Base-by-base conservation (phyloP, 371 early-diverging fungal species). In the Chytridium lagenaria region DNA sequence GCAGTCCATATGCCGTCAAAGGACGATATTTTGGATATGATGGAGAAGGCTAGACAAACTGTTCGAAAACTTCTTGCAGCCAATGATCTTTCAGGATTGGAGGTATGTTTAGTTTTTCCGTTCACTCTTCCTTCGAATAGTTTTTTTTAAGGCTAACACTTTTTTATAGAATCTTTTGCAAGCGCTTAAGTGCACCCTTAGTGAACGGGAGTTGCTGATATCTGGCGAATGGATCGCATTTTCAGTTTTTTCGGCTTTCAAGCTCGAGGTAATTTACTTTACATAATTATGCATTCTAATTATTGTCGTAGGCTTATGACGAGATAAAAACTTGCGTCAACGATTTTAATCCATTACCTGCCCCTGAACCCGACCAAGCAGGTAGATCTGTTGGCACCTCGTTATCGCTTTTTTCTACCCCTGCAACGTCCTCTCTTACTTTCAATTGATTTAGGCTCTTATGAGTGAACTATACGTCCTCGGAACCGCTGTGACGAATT, bases 261-360 rank as follows among this genome's bases (percentile, higher is more conserved):
- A 68, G 52, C 1, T 5, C 16, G 66, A 66, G 28, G 57, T 57
- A 23, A 57, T 5, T n/a, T 12, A 15, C 12, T n/a, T 23, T 15
- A 57, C 7, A 23, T 23, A 57, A 12, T 23, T 57, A 7, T 12
- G 31, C n/a, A 15, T n/a, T n/a, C 31, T 57, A 5, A 12, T 5
- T 10, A 12, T 57, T 30, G n/a, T 57, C 57, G 12, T 23, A 63
- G 64, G 68, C 68, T 33, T 68, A 51, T 34, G 68, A 68, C 5
- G 68, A 68, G 28, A n/a, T 68, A 3, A 12, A 12, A 22, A 33
- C 28, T 23, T 30, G 50, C 30, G 44, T 44, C 51, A 51, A 51
- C 34, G 68, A 68, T 31, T 68, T 68, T 31, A 68, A 68, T 44
- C 68, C 68, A n/a, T 36, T 68, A 3, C 68, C 68, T 10, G 15